phyloP scores from a whole-genome alignment of 2,329 filamentous ascomycete species.

The Aspergillus ibericus region DNA sequence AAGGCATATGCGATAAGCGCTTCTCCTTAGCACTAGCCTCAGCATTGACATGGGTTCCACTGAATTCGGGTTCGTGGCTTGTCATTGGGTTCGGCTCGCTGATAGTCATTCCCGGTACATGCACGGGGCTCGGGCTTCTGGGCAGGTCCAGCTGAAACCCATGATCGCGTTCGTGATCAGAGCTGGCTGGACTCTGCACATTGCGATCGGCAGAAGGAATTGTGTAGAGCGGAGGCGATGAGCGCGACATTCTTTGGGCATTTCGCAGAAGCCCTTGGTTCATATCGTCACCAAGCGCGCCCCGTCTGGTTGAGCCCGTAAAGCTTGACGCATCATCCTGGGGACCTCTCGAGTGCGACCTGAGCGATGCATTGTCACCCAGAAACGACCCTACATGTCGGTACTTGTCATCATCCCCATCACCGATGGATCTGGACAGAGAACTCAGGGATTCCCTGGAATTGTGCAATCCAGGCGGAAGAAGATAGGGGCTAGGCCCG shows the following conservation, averaged over 20 bases:
- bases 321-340: constrained; percentile 55
- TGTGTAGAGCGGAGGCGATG: constrained; percentile 43
- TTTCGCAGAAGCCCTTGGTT: constrained; percentile 56
- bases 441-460: constrained; percentile 87
- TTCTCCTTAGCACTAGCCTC: background rate
- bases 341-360: constrained; percentile 35
- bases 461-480: constrained; percentile 76
- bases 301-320: constrained; percentile 50
- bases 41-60: background rate
- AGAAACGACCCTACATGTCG: constrained; percentile 61
- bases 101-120: constrained; percentile 15
- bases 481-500: constrained; percentile 76
- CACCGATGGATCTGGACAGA: constrained; percentile 70
- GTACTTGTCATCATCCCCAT: constrained; percentile 79
- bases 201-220: constrained; percentile 18
- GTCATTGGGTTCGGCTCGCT: constrained; percentile 8
- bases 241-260: constrained; percentile 59
- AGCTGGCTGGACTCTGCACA: constrained; percentile 9
- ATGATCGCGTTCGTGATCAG: constrained; percentile 16
- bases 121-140: constrained; percentile 21
- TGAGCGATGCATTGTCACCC: constrained; percentile 41
- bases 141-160: constrained; percentile 25
- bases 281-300: constrained; percentile 47
- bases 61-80: background rate
- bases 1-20: background rate